Conservation (phyloP, 2,329 filamentous ascomycete genomes). For the Venturia nashicola region DNA sequence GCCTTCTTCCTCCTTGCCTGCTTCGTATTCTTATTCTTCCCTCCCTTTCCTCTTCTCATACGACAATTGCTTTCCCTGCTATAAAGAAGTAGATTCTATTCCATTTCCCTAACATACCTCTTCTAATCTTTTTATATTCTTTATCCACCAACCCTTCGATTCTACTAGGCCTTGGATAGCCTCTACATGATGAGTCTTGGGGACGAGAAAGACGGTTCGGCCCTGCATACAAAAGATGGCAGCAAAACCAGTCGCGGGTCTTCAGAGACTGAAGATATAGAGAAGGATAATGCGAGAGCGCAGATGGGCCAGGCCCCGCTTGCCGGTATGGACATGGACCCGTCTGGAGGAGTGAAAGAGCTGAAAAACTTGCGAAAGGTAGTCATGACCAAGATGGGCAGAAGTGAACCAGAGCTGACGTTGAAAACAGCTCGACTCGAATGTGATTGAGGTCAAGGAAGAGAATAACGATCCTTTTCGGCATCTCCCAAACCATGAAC, state of each 20-base stretch:
- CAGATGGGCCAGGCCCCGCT: not conserved
- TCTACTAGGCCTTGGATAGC: not conserved
- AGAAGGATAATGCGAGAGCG: not conserved
- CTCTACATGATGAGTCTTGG: not conserved
- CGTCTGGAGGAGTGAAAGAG: not conserved
- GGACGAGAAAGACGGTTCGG: not conserved
- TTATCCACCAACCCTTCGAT: not conserved
- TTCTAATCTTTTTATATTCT: not conserved
- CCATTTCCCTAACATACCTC: too few relatives aligned
- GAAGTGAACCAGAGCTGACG: not conserved
- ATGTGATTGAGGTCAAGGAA: constrained; percentile 9
- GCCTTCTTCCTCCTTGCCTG: not conserved
- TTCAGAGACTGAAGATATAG: not conserved
- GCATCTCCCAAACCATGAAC: constrained; percentile 26
- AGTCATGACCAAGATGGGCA: not conserved
- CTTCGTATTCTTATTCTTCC: not conserved
- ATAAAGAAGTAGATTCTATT: not conserved
- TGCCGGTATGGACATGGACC: not conserved
- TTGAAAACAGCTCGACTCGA: constrained; percentile 9
- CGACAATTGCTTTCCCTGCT: too few relatives aligned
- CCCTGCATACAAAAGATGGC: not conserved
- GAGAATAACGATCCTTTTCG: constrained; percentile 20
- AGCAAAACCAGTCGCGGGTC: not conserved
- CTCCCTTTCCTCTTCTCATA: too few relatives aligned
- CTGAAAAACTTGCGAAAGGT: not conserved